Evolutionary conservation across 176 grass and related monocot species (phyloP), one percentile per base, ranked within the genome.

Genomic region (Oryza brachyantha): DNA sequence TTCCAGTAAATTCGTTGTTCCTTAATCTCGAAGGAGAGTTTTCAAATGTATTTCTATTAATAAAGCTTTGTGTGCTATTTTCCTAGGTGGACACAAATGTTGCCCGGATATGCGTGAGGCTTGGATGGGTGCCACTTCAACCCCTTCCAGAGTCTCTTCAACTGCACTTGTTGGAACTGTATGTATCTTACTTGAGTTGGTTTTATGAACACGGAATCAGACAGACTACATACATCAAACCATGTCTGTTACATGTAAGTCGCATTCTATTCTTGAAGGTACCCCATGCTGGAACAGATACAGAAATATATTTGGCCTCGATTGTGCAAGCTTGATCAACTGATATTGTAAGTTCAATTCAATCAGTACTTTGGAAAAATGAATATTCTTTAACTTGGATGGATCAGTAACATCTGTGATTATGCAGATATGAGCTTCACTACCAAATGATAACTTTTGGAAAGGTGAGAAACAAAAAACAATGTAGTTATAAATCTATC

Each of bases 371-470:
- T 70, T 0, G 26, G 54, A 64, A 45, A 45, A 66, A 75, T 39
- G 43, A 74, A 66, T 54, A 40, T 83, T 80, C 26, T 78, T 83
- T 83, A 79, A 8, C 13, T 79, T 37, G 16, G 13, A 28, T 37
- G n/a, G 66, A 74, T 45, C 52, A 38, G 24, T 54, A 1, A 66
- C 12, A 31, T 41, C 25, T 89, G 40, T 16, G 45, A 81, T 37
- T 69, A 52, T 40, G 63, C 86, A 94, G 89, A 46, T 97, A 97
- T 60, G 91, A 92, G 71, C 85, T 97, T 64, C 94, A 97, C 90
- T 97, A 97, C 79, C 94, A 97, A 82, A 93, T 97, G 94, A 97
- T 97, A 67, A 97, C 94, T 66, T 97, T 97, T 83, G 94, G 94
- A 72, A 97, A 97, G 91, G 94, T 97, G 75, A 83, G 39, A 76